These are phyloP conservation scores for Xylaria sp. DNA, from an alignment of 2,329 filamentous ascomycete genomes.

Conservation along the genomic window DNA sequence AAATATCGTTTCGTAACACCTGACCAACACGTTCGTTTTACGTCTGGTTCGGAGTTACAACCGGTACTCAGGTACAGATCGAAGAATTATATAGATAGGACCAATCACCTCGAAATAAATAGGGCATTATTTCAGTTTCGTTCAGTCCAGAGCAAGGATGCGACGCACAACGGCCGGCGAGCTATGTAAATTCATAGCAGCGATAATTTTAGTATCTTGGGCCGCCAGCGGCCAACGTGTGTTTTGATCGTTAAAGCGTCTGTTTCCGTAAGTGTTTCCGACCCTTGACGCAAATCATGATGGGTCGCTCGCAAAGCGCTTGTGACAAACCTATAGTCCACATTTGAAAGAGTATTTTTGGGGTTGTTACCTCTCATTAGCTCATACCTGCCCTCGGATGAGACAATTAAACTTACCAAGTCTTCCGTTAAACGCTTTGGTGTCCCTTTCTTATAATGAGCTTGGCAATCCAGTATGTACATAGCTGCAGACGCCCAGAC, in stretches of 20 bases:
- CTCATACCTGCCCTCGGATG: slow-evolving; percentile 35
- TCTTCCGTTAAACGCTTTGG: slow-evolving; percentile 39
- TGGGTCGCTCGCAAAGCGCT: slow-evolving; percentile 46
- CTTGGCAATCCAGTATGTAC: neutral
- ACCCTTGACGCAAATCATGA: slow-evolving; percentile 35
- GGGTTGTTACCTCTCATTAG: slow-evolving; percentile 44
- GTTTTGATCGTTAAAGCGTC: slow-evolving; percentile 23
- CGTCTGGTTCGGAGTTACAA: slow-evolving; percentile 15
- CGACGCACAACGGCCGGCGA: slow-evolving; percentile 23
- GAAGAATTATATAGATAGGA: neutral
- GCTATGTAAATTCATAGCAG: slow-evolving; percentile 14
- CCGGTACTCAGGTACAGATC: slow-evolving; percentile 19
- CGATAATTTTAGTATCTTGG: slow-evolving; percentile 26
- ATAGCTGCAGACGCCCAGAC: slow-evolving; percentile 22
- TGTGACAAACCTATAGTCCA: slow-evolving; percentile 41
- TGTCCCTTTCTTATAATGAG: slow-evolving; percentile 41
- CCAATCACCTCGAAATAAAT: slow-evolving; percentile 23
- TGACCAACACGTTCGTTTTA: slow-evolving; percentile 23
- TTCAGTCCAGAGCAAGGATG: slow-evolving; percentile 19
- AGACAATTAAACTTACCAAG: slow-evolving; percentile 40
- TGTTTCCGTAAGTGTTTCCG: slow-evolving; percentile 41
- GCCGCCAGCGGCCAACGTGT: slow-evolving; percentile 16
- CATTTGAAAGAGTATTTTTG: slow-evolving; percentile 41
- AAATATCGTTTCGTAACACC: slow-evolving; percentile 21
- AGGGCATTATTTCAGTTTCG: slow-evolving; percentile 19